A percentile compares a stretch with the other conserved stretches of the same genome.
These are phyloP conservation scores for Verticillium alfalfae DNA, from an alignment of 2,329 filamentous ascomycete species.

Conservation along the genomic window DNA sequence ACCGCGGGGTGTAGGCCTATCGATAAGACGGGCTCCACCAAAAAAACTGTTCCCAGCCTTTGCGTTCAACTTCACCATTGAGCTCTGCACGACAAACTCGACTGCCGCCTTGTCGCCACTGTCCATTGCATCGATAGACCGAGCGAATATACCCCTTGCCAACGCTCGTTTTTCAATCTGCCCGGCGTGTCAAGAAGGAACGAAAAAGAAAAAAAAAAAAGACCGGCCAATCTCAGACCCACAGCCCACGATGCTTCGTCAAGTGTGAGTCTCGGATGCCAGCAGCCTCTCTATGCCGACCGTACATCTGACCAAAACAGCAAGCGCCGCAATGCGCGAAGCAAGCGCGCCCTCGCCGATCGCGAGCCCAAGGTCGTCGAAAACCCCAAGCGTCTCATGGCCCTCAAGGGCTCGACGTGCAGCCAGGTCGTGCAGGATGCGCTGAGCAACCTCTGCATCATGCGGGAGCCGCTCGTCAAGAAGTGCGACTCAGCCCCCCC, in stretches of 20 bases:
- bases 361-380: constrained; percentile 84
- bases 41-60: neutral
- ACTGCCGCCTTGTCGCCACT: neutral
- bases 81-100: neutral
- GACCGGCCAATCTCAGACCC: neutral
- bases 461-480: constrained; percentile 79
- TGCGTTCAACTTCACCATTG: neutral
- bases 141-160: neutral
- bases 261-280: constrained; percentile 32
- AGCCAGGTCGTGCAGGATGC: constrained; percentile 79
- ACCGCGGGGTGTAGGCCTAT: neutral
- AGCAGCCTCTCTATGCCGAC: neutral
- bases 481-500: constrained; percentile 33
- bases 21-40: constrained; percentile 5
- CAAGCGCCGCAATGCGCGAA: constrained; percentile 61
- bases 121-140: neutral
- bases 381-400: constrained; percentile 83
- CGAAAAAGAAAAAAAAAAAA: neutral
- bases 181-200: neutral
- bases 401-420: constrained; percentile 82
- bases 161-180: neutral
- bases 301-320: neutral
- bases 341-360: constrained; percentile 81
- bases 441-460: constrained; percentile 74
- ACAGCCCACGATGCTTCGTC: constrained; percentile 34